Conservation (phyloP, 139 green algal species). For the Dunaliella primolecta region DNA sequence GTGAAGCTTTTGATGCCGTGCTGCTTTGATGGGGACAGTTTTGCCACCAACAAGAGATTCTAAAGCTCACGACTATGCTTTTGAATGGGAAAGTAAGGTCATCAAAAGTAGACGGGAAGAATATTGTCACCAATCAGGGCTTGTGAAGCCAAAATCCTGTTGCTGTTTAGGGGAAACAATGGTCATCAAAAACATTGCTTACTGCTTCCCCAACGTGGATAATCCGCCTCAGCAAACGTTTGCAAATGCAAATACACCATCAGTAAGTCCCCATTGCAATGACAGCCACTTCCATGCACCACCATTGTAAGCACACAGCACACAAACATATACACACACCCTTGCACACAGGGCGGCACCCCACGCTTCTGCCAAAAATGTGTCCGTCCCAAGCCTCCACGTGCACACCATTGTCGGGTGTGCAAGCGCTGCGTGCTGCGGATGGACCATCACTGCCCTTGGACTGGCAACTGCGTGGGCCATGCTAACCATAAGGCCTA, state of each 20-base stretch:
- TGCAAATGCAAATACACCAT: not conserved
- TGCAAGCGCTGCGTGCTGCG: constrained; percentile 85
- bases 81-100: too few relatives aligned
- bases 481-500: constrained; percentile 89
- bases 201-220: not conserved
- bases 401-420: constrained; percentile 84
- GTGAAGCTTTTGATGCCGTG: too few relatives aligned
- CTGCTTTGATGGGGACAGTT: too few relatives aligned
- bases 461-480: constrained; percentile 89
- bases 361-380: constrained; percentile 85
- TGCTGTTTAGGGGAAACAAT: too few relatives aligned
- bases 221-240: not conserved
- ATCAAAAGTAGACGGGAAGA: too few relatives aligned
- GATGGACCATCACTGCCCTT: constrained; percentile 80
- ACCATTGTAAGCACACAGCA: not conserved
- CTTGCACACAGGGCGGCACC: constrained; percentile 42
- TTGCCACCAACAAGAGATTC: too few relatives aligned
- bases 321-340: not conserved
- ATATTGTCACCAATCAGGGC: too few relatives aligned
- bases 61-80: too few relatives aligned
- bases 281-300: too few relatives aligned
- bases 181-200: too few relatives aligned
- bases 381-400: constrained; percentile 71
- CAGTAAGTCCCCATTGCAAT: too few relatives aligned
- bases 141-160: too few relatives aligned